phyloP scores from a whole-genome alignment of 2,329 filamentous ascomycete species.

The Penicillium vulpinum region DNA sequence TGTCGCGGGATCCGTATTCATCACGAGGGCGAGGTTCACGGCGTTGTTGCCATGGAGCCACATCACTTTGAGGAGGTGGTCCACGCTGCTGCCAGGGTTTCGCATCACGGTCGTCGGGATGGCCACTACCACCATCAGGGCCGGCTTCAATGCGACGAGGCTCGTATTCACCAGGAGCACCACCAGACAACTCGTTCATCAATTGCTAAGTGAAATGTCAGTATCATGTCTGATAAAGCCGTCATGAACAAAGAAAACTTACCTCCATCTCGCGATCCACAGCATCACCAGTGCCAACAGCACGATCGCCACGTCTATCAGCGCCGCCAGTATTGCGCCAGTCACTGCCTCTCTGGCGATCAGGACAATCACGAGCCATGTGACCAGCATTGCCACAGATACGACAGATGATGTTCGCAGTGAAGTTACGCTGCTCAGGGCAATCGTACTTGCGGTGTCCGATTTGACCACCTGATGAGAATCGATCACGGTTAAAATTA shows the following conservation, averaged over 20 bases:
- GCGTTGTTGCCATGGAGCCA: slow-evolving; percentile 73
- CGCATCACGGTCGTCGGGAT: slow-evolving; percentile 52
- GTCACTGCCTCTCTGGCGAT: slow-evolving; percentile 83
- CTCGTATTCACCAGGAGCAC: slow-evolving; percentile 59
- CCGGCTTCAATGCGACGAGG: slow-evolving; percentile 85
- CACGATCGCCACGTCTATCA: slow-evolving; percentile 53
- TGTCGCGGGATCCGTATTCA: slow-evolving; percentile 45
- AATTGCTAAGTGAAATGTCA: slow-evolving; percentile 68
- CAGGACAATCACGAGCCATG: slow-evolving; percentile 97
- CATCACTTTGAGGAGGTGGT: slow-evolving; percentile 67
- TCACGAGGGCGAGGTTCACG: slow-evolving; percentile 56
- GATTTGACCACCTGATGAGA: slow-evolving; percentile 73
- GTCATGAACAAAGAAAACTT: slow-evolving; percentile 38
- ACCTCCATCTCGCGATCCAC: slow-evolving; percentile 95
- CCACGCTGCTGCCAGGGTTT: slow-evolving; percentile 91
- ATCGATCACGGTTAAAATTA: slow-evolving; percentile 22
- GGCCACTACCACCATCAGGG: slow-evolving; percentile 55
- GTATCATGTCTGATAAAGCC: slow-evolving; percentile 22
- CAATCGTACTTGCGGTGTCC: slow-evolving; percentile 99
- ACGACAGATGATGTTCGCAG: slow-evolving; percentile 98
- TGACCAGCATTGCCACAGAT: slow-evolving; percentile 97
- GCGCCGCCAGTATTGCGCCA: slow-evolving; percentile 75
- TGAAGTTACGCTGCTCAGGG: slow-evolving; percentile 95
- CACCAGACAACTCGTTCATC: slow-evolving; percentile 93
- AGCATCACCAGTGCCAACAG: slow-evolving; percentile 75